Evolutionary conservation across 257 asterid genomes (phyloP), one percentile per base, ranked within the genome.

Genomic region (Schizonepeta tenuifolia): DNA sequence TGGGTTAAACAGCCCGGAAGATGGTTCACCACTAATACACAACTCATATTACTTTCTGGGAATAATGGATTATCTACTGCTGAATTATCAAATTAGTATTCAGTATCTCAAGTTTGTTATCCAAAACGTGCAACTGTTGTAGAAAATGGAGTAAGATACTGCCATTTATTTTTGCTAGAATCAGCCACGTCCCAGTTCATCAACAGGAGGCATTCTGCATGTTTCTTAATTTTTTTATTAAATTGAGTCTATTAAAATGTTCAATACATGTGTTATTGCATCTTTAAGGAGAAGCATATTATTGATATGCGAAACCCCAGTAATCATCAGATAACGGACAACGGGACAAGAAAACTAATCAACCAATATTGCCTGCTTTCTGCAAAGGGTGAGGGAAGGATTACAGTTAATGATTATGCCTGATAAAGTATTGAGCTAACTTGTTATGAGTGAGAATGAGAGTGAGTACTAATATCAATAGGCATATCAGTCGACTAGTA

Each of bases 21-120:
- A 14, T 12, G 33, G 67, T 56, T 55, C 73, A 56, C 56, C 78
- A 56, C 65, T 50, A 31, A 47, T 13, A 47, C 35, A 58, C 14
- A 26, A 47, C n/a, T 58, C 26, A 35, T 58, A 75, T 17, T 58
- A 9, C 10, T 44, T 56, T 55, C 56, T 21, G n/a, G 59, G 20
- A 72, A 46, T 38, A 28, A 18, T 31, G 46, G 9, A 55, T 43
- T 43, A 62, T 51, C 36, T 58, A 38, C 15, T 33, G 54, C 15
- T 43, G 11, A 59, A 51, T 73, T 28, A 61, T 61, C 49, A 58
- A 6, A 56, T 73, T 14, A 56, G 41, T 15, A 67, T 67, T 15
- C 44, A 18, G 50, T 41, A 43, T 44, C 56, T 56, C 11, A 58
- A 20, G 21, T 67, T 77, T 31, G 61, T 18, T 24, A 58, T 77